phyloP scores from a whole-genome alignment of 331 rosid species.

The Spiraea crenata region DNA sequence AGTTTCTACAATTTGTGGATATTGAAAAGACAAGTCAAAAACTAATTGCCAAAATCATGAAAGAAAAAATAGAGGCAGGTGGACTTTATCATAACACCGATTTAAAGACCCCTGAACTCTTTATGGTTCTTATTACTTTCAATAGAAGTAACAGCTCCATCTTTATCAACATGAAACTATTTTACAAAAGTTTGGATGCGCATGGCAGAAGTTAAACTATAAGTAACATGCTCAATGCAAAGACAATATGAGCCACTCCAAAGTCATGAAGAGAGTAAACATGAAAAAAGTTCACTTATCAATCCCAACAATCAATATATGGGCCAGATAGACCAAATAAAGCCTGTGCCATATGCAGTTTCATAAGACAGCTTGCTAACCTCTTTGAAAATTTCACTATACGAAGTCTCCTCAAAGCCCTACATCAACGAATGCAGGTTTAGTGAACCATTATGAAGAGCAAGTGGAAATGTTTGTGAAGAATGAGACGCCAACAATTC shows the following conservation, averaged over 20 bases:
- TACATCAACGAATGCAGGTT: slow-evolving; percentile 35
- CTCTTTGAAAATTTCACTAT: slow-evolving; percentile 79
- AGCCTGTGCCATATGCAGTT: slow-evolving; percentile 2
- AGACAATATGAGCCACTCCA: slow-evolving; percentile 1
- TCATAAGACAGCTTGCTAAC: slow-evolving; percentile 36
- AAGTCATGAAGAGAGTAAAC: not conserved
- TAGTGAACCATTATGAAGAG: slow-evolving; percentile 22
- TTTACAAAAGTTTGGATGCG: not conserved
- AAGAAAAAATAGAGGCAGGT: not conserved
- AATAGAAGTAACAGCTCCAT: not conserved
- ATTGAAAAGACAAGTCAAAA: not conserved
- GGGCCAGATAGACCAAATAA: not conserved
- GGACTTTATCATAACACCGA: slow-evolving; percentile 2
- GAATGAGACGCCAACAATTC: not conserved
- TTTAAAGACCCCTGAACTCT: not conserved
- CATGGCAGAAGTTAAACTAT: not conserved
- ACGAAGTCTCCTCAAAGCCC: slow-evolving; percentile 77
- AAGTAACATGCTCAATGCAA: not conserved
- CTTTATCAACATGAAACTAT: not conserved
- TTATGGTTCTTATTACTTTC: not conserved
- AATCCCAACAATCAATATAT: not conserved
- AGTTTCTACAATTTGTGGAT: not conserved
- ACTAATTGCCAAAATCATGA: not conserved
- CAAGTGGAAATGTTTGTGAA: not conserved
- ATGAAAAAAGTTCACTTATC: not conserved